These are phyloP conservation scores for Zygosaccharomyces sapae DNA, from an alignment of 1,139 yeast genomes.

Conservation along the genomic window DNA sequence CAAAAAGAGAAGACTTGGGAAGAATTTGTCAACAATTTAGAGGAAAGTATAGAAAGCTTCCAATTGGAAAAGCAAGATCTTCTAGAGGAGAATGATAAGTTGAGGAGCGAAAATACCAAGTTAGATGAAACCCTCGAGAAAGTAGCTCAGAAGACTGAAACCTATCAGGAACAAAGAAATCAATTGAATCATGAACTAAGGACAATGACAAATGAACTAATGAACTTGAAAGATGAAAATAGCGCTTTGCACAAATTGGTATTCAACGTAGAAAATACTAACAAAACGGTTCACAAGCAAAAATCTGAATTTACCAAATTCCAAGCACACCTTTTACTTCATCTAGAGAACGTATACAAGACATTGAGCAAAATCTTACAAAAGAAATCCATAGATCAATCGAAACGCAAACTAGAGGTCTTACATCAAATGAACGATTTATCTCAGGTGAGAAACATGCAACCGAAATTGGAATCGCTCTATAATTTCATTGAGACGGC, in stretches of 20 bases:
- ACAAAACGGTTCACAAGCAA: constrained; percentile 5
- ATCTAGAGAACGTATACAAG: constrained; percentile 43
- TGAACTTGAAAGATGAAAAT: constrained; percentile 33
- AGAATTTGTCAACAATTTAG: constrained; percentile 38
- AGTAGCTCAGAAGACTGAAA: constrained; percentile 48
- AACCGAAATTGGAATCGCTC: constrained; percentile 50
- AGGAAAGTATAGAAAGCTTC: constrained; percentile 34
- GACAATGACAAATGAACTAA: constrained; percentile 42
- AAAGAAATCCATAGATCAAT: constrained; percentile 53
- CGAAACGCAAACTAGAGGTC: constrained; percentile 47
- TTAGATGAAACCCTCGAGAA: constrained; percentile 33
- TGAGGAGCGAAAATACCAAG: constrained; percentile 34
- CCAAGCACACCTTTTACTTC: constrained; percentile 34
- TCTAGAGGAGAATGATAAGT: constrained; percentile 23
- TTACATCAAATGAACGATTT: constrained; percentile 37
- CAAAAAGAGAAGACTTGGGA: constrained; percentile 37
- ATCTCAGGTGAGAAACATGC: constrained; percentile 36
- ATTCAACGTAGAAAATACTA: constrained; percentile 35
- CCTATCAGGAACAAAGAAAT: constrained; percentile 49
- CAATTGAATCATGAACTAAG: constrained; percentile 40
- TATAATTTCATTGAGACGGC: constrained; percentile 59
- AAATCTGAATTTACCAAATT: constrained; percentile 21
- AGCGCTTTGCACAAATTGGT: constrained; percentile 36
- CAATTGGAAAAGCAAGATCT: constrained; percentile 27
- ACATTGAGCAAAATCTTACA: constrained; percentile 56